Conservation (phyloP, 1,284 basidiomycete species). For the Austropuccinia psidii region DNA sequence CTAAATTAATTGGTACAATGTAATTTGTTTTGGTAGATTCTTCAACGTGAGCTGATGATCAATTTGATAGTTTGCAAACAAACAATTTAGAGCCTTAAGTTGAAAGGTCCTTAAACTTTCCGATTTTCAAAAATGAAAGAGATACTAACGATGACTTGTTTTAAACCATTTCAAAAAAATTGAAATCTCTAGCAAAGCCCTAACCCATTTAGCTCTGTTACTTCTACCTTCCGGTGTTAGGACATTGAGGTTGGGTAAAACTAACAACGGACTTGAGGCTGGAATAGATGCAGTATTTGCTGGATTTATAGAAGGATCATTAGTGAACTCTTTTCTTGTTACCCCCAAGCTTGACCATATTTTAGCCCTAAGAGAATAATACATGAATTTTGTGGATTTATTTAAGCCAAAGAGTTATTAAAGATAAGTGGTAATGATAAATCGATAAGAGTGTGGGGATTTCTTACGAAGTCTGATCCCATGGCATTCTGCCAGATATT, state of each 20-base stretch:
- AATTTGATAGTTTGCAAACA: not conserved
- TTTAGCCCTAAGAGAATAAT: constrained; percentile 3
- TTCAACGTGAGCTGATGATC: constrained; percentile 20
- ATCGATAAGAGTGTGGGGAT: too few relatives aligned
- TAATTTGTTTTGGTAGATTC: constrained; percentile 25
- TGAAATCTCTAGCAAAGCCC: constrained; percentile 32
- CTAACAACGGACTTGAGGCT: not conserved
- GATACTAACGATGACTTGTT: constrained; percentile 20
- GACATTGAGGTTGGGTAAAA: constrained; percentile 12
- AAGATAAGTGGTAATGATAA: too few relatives aligned
- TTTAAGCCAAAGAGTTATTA: too few relatives aligned
- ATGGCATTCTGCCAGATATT: constrained; percentile 25
- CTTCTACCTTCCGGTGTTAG: constrained; percentile 4
- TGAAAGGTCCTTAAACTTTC: not conserved
- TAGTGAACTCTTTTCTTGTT: not conserved
- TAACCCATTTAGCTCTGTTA: constrained; percentile 17
- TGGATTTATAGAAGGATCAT: too few relatives aligned
- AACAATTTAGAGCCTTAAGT: not conserved
- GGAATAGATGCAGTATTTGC: too few relatives aligned
- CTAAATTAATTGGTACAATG: constrained; percentile 15
- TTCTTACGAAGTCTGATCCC: constrained; percentile 22
- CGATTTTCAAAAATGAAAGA: not conserved
- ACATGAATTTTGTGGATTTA: too few relatives aligned
- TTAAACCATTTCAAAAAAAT: constrained; percentile 20
- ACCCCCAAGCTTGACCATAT: constrained; percentile 12